A percentile compares a stretch with the other conserved stretches of the same genome.
Conservation (phyloP, 2,329 filamentous ascomycete genomes). For the Knoxdaviesia capensis region DNA sequence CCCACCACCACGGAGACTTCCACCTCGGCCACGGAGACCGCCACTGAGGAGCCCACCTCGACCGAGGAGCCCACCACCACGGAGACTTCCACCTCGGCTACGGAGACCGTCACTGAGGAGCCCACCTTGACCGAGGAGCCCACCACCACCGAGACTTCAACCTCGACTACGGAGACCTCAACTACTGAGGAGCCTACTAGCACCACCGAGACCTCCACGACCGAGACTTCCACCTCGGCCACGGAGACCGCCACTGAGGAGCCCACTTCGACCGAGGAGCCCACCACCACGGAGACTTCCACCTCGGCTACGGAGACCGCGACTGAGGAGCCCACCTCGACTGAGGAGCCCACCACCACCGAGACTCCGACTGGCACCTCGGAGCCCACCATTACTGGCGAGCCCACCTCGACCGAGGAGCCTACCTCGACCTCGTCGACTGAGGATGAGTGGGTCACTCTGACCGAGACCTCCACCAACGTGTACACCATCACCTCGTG, state of each 20-base stretch:
- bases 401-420: not conserved
- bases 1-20: not conserved
- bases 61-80: slow-evolving; percentile 3
- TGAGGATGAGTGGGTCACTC: not conserved
- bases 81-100: not conserved
- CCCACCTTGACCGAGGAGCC: slow-evolving; percentile 3
- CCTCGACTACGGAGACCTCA: slow-evolving; percentile 1
- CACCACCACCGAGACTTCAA: not conserved
- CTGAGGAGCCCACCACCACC: slow-evolving; percentile 3
- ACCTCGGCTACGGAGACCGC: not conserved
- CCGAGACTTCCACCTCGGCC: not conserved
- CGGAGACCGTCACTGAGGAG: not conserved
- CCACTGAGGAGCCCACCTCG: slow-evolving; percentile 1
- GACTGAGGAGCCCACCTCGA: not conserved
- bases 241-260: not conserved
- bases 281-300: not conserved
- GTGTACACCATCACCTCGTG: slow-evolving; percentile 2
- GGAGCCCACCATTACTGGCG: slow-evolving; percentile 1
- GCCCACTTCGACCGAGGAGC: not conserved
- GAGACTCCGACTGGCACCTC: not conserved
- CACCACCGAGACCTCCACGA: not conserved
- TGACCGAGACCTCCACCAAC: slow-evolving; percentile 1
- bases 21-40: not conserved
- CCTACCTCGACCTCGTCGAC: not conserved
- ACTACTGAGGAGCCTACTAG: not conserved